These are phyloP conservation scores for Tolypocladium amazonense DNA, from an alignment of 2,329 filamentous ascomycete genomes.

Conservation along the genomic window DNA sequence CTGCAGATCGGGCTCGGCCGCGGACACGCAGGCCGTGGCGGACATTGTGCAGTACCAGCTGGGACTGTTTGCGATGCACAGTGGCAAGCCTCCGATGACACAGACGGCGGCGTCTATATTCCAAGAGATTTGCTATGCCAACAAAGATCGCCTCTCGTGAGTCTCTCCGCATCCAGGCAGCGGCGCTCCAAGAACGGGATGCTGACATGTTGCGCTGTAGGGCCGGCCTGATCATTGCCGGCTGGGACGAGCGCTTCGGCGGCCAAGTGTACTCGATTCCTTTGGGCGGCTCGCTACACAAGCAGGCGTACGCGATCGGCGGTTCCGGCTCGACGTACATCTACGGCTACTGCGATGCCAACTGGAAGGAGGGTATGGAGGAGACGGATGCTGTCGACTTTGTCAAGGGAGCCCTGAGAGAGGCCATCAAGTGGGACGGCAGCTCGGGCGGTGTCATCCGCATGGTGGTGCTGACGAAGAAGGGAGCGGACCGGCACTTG, in stretches of 20 bases:
- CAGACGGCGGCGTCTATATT: conserved; percentile 93
- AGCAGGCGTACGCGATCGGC: conserved; percentile 90
- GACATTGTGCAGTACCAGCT: conserved; percentile 98
- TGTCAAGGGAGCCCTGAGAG: conserved; percentile 79
- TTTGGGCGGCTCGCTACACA: conserved; percentile 91
- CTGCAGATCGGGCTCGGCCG: conserved; percentile 93
- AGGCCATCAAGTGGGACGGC: conserved; percentile 99
- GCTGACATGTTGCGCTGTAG: conserved; percentile 32
- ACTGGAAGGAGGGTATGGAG: conserved; percentile 94
- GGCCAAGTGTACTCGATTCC: conserved; percentile 98
- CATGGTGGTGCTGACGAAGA: conserved; percentile 88
- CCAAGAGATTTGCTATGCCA: conserved; percentile 95
- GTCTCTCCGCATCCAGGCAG: conserved; percentile 17
- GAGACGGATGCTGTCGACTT: conserved; percentile 85
- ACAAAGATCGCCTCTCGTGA: conserved; percentile 88
- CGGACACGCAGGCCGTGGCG: conserved; percentile 94
- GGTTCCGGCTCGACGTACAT: conserved; percentile 98
- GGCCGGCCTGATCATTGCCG: conserved; percentile 96
- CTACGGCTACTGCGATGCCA: conserved; percentile 94
- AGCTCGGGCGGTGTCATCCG: conserved; percentile 97
- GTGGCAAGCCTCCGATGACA: conserved; percentile 83
- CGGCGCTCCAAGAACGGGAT: neutral
- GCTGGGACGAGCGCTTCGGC: conserved; percentile 89
- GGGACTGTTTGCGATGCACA: conserved; percentile 81
- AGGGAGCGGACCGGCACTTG: conserved; percentile 84